phyloP scores from a whole-genome alignment of 2,329 filamentous ascomycete species.

The Neofusicoccum kwambonambiense region DNA sequence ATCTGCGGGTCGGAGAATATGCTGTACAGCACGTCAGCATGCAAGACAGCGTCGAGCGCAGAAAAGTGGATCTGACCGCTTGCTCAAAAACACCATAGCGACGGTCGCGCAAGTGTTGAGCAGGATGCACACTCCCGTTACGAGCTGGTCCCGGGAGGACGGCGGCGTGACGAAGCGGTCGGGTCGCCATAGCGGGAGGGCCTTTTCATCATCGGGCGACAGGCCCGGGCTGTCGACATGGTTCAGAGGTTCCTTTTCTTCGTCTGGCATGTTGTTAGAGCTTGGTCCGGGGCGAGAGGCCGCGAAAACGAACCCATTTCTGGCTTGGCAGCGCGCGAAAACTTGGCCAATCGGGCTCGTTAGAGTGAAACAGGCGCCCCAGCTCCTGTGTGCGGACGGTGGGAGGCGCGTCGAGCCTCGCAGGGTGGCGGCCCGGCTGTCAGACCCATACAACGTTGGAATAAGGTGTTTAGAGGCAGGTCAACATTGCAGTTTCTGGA shows the following conservation, averaged over 20 bases:
- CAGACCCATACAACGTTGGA: background rate
- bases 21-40: constrained; percentile 24
- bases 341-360: background rate
- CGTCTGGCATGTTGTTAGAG: constrained; percentile 5
- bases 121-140: constrained; percentile 41
- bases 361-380: background rate
- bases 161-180: constrained; percentile 1
- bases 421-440: background rate
- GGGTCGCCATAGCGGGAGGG: constrained; percentile 13
- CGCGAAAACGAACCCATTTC: constrained; percentile 9
- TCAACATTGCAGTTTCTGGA: background rate
- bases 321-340: background rate
- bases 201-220: constrained; percentile 13
- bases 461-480: background rate
- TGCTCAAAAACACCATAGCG: constrained; percentile 46
- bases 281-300: background rate
- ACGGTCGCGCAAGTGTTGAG: constrained; percentile 47
- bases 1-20: constrained; percentile 47
- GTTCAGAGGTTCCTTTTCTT: constrained; percentile 2
- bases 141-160: constrained; percentile 30
- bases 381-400: background rate
- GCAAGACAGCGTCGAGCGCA: background rate
- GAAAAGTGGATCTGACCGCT: constrained; percentile 33
- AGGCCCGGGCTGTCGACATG: background rate
- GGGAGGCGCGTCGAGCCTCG: background rate